Base-by-base conservation (phyloP, 2,329 filamentous ascomycete species). In the Phoma herbarum region DNA sequence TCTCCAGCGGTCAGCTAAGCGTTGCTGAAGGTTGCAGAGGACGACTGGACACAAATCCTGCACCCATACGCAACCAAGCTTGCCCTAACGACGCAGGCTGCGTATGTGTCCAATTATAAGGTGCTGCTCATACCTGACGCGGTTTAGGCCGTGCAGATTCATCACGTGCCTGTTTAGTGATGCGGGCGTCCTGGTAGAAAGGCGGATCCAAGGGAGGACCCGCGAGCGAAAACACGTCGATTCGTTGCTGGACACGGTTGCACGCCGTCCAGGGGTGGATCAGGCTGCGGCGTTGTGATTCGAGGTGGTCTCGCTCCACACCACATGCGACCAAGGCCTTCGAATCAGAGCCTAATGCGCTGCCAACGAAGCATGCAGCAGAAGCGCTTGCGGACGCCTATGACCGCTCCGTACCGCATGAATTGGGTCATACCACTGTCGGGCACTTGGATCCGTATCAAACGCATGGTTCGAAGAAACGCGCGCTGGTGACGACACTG, bases 331-430 rank as follows among this genome's bases (percentile, higher is more conserved):
- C 52, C 51, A 59, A 46, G 56, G 50, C 44, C 56, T 57, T 68
- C 71, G 64, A 74, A 70, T 69, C 67, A 69, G 57, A 55, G 59
- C 58, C 58, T 59, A 67, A 66, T 71, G 72, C 73, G 70, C 64
- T 74, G 74, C 73, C 73, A 75, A 68, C 74, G 59, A 66, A 75
- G 72, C 73, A 68, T 75, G 73, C 73, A 69, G 66, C 61, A 54
- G 59, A 60, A 67, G 69, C 69, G 68, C 67, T 69, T 68, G 69
- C 65, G 39, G 65, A 69, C 66, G 64, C 70, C 68, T 70, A 74
- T 69, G 67, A 44, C 64, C 66, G 64, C 64, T 26, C 58, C 57
- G 47, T 35, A 45, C 46, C 37, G 50, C 29, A 10, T 31, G 49
- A 39, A 37, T 25, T 48, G 46, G 33, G 48, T 54, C 62, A 64